Base-by-base conservation (phyloP, 2,329 filamentous ascomycete species). In the Lecanicillium sp. region DNA sequence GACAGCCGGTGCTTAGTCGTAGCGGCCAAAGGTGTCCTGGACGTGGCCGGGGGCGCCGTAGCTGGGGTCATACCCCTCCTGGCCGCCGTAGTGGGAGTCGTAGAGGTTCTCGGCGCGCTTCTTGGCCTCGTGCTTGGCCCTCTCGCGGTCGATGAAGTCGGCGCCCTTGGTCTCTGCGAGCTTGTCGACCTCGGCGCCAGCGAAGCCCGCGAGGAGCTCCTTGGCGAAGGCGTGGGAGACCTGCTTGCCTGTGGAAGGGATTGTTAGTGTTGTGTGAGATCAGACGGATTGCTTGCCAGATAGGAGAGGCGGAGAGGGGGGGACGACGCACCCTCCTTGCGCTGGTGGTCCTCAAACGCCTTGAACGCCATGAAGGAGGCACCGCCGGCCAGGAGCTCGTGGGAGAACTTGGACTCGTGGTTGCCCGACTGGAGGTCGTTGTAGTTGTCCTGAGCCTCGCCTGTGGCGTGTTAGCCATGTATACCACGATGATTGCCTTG, bases 351-450 rank as follows among this genome's bases (percentile, higher is more conserved):
- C 69, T 90, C 86, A 59, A 83, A 90, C 19, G 83, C 72, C 74
- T 89, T 89, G 78, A 91, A 86, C 58, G 82, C 87, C 54, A 80
- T 83, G 62, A 91, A 91, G 53, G 84, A 81, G 50, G 86, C 87
- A 50, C 81, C 87, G 53, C 86, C 86, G 55, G 83, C 86, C 48
- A 90, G 63, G 40, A 87, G 62, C 71, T 93, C 86, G 68, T 91
- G 87, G 56, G 78, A 77, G 60, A 87, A 69, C 61, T 77, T 77
- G 58, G 76, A 72, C 67, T 87, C 69, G 69, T 87, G 74, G 44
- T 66, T 52, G 44, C 61, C 61, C 33, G 66, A 57, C 59, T 75
- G 69, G 51, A 71, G 58, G 55, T 72, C 56, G 52, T 75, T 44
- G 43, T 50, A 50, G 36, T 43, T 46, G 35, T 50, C 42, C 37